Conservation (phyloP, 257 asterid species). For the Vinca minor region DNA sequence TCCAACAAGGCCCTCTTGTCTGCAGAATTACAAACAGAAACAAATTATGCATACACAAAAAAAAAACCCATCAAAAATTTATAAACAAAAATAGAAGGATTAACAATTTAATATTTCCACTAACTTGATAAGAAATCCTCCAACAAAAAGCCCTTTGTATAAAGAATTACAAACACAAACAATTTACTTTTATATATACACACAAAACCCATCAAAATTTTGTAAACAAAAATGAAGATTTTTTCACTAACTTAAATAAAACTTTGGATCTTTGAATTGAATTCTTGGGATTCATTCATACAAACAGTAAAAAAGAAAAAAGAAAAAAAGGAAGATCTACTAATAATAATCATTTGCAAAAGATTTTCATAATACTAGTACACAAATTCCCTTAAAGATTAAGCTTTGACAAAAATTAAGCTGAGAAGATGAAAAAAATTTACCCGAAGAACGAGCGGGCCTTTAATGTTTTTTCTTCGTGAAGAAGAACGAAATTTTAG, state of each 20-base stretch:
- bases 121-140: no score
- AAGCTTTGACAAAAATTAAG: no score
- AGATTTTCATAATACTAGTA: not conserved
- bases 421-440: no score
- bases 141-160: conserved; percentile 13
- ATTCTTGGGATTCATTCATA: conserved; percentile 18
- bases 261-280: conserved; percentile 22
- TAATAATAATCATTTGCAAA: not conserved
- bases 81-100: no score
- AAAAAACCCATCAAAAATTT: no score
- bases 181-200: conserved; percentile 9
- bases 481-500: not conserved
- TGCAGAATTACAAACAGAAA: no score
- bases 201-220: conserved; percentile 2
- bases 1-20: no score
- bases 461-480: not conserved
- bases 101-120: no score
- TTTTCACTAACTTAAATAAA: conserved; percentile 19
- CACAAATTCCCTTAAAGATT: not conserved
- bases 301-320: not conserved
- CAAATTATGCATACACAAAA: no score
- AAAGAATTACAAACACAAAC: conserved; percentile 17
- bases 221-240: conserved; percentile 9
- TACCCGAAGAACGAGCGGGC: conserved; percentile 9
- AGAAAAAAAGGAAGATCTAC: conserved; percentile 22